phyloP scores from a whole-genome alignment of 495 filamentous ascomycete species.

The Penicillium parvum region DNA sequence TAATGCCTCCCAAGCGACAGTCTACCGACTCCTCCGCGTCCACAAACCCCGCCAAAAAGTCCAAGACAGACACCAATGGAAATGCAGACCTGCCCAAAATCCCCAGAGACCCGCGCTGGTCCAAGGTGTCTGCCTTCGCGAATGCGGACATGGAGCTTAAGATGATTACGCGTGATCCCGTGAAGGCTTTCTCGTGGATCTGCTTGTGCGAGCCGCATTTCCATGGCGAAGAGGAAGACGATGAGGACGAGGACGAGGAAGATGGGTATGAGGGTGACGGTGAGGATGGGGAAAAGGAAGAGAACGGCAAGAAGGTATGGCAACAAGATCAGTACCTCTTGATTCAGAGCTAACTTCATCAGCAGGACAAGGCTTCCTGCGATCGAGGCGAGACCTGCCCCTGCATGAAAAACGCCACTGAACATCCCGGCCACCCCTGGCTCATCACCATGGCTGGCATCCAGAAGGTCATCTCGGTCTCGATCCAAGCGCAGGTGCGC shows the following conservation, averaged over 20 bases:
- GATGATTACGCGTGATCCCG: background rate
- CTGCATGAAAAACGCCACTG: background rate
- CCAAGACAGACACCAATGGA: background rate
- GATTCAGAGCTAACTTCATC: background rate
- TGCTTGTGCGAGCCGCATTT: background rate
- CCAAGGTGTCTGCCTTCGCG: conserved; percentile 34
- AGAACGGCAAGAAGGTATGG: background rate
- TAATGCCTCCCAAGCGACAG: conserved; percentile 2
- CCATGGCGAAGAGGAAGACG: background rate
- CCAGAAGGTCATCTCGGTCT: background rate
- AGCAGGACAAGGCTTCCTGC: background rate
- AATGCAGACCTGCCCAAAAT: background rate
- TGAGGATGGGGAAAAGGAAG: conserved; percentile 5
- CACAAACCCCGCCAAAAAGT: background rate
- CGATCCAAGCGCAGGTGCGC: background rate
- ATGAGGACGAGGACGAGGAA: background rate
- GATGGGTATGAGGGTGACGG: conserved; percentile 30
- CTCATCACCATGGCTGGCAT: background rate
- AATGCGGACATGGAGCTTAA: conserved; percentile 26
- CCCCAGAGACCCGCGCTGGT: conserved; percentile 34
- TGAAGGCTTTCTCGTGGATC: background rate
- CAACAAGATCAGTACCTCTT: background rate
- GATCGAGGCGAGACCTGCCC: background rate
- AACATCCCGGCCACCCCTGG: background rate
- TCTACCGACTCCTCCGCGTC: background rate